phyloP scores from a whole-genome alignment of 805 yeast species.

The Wickerhamomyces canadensis region DNA sequence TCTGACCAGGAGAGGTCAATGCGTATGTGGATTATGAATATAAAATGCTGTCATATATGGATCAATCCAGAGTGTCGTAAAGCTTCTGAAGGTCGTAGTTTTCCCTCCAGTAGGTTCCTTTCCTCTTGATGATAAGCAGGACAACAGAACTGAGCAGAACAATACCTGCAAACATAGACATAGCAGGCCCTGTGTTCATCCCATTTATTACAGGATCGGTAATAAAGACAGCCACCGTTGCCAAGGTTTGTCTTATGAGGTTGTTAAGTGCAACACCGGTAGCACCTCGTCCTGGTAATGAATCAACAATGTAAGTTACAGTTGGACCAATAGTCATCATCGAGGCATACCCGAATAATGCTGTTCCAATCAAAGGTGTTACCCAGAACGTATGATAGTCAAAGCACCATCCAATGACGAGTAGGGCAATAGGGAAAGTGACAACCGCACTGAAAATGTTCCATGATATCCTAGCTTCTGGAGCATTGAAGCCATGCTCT shows the following conservation, averaged over 20 bases:
- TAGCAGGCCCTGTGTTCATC: slow-evolving; percentile 66
- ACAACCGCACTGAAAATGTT: slow-evolving; percentile 64
- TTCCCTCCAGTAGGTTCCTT: slow-evolving; percentile 61
- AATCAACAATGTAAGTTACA: slow-evolving; percentile 75
- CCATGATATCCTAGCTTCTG: slow-evolving; percentile 76
- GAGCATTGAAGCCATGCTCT: slow-evolving; percentile 61
- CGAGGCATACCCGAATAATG: slow-evolving; percentile 74
- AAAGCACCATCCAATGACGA: slow-evolving; percentile 82
- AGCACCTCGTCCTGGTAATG: slow-evolving; percentile 83
- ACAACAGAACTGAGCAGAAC: slow-evolving; percentile 37
- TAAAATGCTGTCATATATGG: too few species aligned
- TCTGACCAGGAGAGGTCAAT: too few species aligned
- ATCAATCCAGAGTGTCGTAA: slow-evolving; percentile 39
- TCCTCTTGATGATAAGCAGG: slow-evolving; percentile 42
- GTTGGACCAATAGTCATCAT: slow-evolving; percentile 83
- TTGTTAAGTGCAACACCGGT: slow-evolving; percentile 85
- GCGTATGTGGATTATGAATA: too few species aligned
- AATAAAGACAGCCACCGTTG: slow-evolving; percentile 71
- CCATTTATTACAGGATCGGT: slow-evolving; percentile 66
- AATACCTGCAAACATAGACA: slow-evolving; percentile 59
- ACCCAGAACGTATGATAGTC: slow-evolving; percentile 67
- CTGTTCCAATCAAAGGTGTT: slow-evolving; percentile 75
- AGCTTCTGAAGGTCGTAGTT: slow-evolving; percentile 51
- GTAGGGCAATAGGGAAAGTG: slow-evolving; percentile 55
- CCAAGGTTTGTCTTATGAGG: slow-evolving; percentile 63